Conservation (phyloP, 768 basidiomycete genomes). For the Tylopilus cervinicoccineus region DNA sequence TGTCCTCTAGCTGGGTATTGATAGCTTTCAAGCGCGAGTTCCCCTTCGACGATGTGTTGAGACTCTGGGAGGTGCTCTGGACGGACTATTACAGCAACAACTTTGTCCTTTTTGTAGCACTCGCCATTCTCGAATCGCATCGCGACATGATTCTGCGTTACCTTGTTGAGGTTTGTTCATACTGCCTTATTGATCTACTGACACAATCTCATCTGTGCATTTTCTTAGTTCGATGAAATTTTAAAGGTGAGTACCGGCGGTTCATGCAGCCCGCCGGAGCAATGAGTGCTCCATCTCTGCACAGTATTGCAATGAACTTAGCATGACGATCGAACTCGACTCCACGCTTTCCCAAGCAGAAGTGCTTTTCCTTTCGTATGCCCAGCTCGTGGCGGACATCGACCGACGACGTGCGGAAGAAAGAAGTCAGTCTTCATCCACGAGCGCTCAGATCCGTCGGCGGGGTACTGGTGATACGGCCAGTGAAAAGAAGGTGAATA, state of each 20-base stretch:
- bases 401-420: conserved; percentile 74
- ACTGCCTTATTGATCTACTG: not conserved
- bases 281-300: conserved; percentile 23
- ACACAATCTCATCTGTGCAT: conserved; percentile 4
- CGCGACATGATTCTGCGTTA: conserved; percentile 94
- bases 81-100: conserved; percentile 84
- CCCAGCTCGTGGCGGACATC: conserved; percentile 83
- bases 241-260: conserved; percentile 21
- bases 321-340: conserved; percentile 96
- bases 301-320: conserved; percentile 87
- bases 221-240: conserved; percentile 56
- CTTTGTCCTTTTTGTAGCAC: conserved; percentile 91
- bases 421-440: conserved; percentile 13
- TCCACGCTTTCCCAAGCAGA: conserved; percentile 95
- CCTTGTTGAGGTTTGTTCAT: conserved; percentile 73
- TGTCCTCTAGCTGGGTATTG: conserved; percentile 66
- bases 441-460: conserved; percentile 33
- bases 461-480: conserved; percentile 14
- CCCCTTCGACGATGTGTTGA: conserved; percentile 83
- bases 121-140: conserved; percentile 93
- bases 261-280: not conserved
- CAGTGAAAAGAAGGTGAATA: conserved; percentile 23
- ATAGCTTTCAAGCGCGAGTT: conserved; percentile 98
- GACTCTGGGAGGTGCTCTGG: conserved; percentile 93
- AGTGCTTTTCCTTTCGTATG: conserved; percentile 91